Conservation (phyloP, 768 basidiomycete species). For the Myochromella boudieri region DNA sequence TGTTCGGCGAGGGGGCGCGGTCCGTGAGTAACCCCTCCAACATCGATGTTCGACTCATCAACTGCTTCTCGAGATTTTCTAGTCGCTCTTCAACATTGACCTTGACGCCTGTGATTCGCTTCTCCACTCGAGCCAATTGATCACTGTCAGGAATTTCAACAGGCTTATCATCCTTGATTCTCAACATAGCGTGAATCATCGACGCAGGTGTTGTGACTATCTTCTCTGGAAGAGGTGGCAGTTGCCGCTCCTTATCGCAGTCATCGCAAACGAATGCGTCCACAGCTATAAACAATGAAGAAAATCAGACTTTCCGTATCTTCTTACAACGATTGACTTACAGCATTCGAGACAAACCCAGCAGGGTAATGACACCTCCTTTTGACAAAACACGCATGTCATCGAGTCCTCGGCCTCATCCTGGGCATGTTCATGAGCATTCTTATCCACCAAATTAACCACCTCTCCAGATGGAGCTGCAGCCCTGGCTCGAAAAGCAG, state of each 20-base stretch:
- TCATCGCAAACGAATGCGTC: slow-evolving; percentile 4
- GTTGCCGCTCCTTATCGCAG: neutral
- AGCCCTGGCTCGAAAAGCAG: neutral
- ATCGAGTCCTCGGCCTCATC: neutral
- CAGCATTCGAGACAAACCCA: slow-evolving; percentile 3
- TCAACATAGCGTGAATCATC: neutral
- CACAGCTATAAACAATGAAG: neutral
- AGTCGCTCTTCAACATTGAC: neutral
- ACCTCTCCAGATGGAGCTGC: too few species aligned
- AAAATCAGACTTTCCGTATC: neutral
- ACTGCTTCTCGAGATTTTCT: neutral
- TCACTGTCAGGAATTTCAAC: neutral
- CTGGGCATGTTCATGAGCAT: neutral
- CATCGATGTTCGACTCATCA: neutral
- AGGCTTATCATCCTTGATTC: neutral
- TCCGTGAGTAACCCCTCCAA: neutral
- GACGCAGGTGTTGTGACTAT: neutral
- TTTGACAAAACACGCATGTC: neutral
- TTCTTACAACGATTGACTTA: neutral
- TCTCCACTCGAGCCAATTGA: slow-evolving; percentile 1
- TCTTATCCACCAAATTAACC: neutral
- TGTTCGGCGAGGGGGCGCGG: neutral
- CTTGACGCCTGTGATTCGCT: slow-evolving; percentile 1
- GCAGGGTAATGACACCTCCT: neutral
- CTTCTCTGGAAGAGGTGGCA: neutral